Percentiles rank a stretch among this genome's conserved stretches.
phyloP scores from a whole-genome alignment of 345 rosid species.

The Camelina laxa region DNA sequence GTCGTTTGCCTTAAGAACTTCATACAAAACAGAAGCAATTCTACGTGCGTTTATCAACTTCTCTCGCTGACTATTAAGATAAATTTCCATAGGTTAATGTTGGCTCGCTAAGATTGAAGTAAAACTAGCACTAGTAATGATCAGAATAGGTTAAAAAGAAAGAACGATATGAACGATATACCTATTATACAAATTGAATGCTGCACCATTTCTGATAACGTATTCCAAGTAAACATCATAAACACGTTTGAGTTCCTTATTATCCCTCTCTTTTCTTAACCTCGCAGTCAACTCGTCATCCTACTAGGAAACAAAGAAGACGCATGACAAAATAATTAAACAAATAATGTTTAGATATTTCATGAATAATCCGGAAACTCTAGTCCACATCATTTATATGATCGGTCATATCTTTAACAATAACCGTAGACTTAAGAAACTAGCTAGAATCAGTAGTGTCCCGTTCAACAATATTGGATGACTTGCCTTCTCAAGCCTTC shows the following conservation, averaged over 20 bases:
- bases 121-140: background rate
- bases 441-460: background rate
- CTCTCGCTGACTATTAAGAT: slow-evolving; percentile 49
- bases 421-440: background rate
- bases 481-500: slow-evolving; percentile 68
- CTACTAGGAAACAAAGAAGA: slow-evolving; percentile 3
- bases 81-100: slow-evolving; percentile 11
- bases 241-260: slow-evolving; percentile 80
- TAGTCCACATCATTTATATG: background rate
- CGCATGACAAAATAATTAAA: background rate
- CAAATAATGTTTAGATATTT: background rate
- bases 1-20: slow-evolving; percentile 59
- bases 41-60: slow-evolving; percentile 59
- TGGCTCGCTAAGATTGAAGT: slow-evolving; percentile 6
- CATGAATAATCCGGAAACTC: background rate
- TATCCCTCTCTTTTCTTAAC: slow-evolving; percentile 54
- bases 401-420: background rate
- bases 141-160: background rate
- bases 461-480: background rate
- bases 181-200: slow-evolving; percentile 58
- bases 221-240: slow-evolving; percentile 62
- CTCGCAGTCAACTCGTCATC: slow-evolving; percentile 39
- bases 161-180: slow-evolving; percentile 11
- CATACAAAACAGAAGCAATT: slow-evolving; percentile 72
- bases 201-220: slow-evolving; percentile 53